phyloP scores from a whole-genome alignment of 495 filamentous ascomycete species.

The Penicillium ucsense region DNA sequence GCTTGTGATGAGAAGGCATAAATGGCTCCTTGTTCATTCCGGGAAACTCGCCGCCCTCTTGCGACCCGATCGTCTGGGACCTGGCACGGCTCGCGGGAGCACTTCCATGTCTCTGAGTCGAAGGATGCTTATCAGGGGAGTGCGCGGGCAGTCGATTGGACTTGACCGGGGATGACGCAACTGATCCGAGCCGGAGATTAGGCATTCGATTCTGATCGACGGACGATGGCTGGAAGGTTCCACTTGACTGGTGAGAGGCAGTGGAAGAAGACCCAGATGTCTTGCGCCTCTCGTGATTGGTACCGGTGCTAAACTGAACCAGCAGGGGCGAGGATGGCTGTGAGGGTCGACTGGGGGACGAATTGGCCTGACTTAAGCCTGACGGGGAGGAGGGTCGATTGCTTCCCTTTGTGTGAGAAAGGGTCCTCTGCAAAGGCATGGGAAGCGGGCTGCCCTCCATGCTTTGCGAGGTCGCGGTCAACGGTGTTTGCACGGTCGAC shows the following conservation, averaged over 20 bases:
- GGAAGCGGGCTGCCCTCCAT: slow-evolving; percentile 81
- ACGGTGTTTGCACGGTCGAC: slow-evolving; percentile 24
- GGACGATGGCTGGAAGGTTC: slow-evolving; percentile 62
- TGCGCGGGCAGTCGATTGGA: slow-evolving; percentile 46
- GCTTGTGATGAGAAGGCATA: slow-evolving; percentile 68
- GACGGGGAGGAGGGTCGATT: slow-evolving; percentile 84
- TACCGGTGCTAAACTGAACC: slow-evolving; percentile 82
- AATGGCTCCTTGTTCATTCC: slow-evolving; percentile 53
- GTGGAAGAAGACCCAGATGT: slow-evolving; percentile 83
- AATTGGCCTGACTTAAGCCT: slow-evolving; percentile 62
- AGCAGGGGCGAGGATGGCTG: slow-evolving; percentile 92
- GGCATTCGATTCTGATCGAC: slow-evolving; percentile 44
- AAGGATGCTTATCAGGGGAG: slow-evolving; percentile 41
- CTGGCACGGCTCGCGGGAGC: slow-evolving; percentile 54
- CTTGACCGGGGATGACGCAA: slow-evolving; percentile 72
- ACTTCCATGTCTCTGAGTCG: slow-evolving; percentile 36
- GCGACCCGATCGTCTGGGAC: slow-evolving; percentile 89
- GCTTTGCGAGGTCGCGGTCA: slow-evolving; percentile 45
- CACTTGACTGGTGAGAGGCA: slow-evolving; percentile 66
- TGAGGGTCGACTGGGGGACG: slow-evolving; percentile 77
- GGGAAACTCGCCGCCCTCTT: slow-evolving; percentile 67
- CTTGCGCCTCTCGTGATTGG: slow-evolving; percentile 58
- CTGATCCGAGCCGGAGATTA: slow-evolving; percentile 50
- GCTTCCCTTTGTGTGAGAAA: slow-evolving; percentile 66
- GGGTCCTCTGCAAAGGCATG: slow-evolving; percentile 69